These are phyloP conservation scores for Cladophialophora exuberans DNA, from an alignment of 2,329 filamentous ascomycete species.

Conservation along the genomic window DNA sequence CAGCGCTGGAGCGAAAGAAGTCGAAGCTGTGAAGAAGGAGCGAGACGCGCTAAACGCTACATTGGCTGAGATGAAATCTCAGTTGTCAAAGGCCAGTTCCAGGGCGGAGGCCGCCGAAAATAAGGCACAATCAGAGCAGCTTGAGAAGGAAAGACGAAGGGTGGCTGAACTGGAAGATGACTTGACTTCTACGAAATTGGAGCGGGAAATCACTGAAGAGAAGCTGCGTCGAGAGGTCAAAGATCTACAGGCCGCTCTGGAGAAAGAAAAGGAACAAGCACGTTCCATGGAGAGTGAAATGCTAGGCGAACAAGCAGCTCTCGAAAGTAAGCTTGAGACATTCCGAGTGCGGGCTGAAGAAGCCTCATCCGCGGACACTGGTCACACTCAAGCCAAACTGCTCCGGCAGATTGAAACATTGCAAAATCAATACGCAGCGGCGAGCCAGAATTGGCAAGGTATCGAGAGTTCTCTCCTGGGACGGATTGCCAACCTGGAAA, in stretches of 20 bases:
- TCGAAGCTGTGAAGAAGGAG: constrained; percentile 66
- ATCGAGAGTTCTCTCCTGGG: constrained; percentile 86
- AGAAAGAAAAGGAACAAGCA: constrained; percentile 71
- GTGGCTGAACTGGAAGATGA: constrained; percentile 64
- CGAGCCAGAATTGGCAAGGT: constrained; percentile 96
- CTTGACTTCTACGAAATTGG: constrained; percentile 67
- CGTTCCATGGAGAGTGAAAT: constrained; percentile 74
- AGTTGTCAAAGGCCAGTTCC: constrained; percentile 69
- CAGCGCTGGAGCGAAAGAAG: constrained; percentile 57
- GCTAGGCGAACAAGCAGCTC: constrained; percentile 71
- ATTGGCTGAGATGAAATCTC: constrained; percentile 69
- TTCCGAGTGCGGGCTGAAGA: constrained; percentile 87
- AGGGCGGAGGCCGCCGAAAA: constrained; percentile 69
- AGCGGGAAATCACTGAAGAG: constrained; percentile 75
- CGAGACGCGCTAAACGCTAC: constrained; percentile 65
- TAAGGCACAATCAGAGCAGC: constrained; percentile 67
- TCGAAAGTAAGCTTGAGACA: constrained; percentile 89
- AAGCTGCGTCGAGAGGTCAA: constrained; percentile 70
- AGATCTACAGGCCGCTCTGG: constrained; percentile 72
- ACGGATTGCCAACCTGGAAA: constrained; percentile 77
- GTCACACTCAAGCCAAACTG: constrained; percentile 85
- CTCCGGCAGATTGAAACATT: constrained; percentile 92
- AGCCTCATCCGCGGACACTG: constrained; percentile 76
- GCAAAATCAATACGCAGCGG: constrained; percentile 91
- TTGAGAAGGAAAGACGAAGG: constrained; percentile 66